Conservation (phyloP, 805 yeast species). For the Ogataea naganishii region DNA sequence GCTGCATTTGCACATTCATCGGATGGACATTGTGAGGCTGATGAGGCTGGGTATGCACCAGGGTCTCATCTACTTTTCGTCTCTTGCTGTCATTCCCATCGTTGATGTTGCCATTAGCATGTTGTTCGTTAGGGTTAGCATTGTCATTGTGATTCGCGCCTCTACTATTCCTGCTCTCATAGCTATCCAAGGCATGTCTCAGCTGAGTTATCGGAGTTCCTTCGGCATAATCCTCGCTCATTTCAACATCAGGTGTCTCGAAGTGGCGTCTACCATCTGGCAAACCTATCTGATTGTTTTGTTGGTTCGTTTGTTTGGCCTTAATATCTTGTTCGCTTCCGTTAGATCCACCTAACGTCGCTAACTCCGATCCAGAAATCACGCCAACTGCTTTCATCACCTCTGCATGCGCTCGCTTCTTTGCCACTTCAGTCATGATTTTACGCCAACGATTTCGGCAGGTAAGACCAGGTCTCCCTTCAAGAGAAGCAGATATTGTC, state of each 20-base stretch:
- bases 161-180: not conserved
- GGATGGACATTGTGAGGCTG: slow-evolving; percentile 2
- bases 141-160: not conserved
- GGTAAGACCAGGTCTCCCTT: slow-evolving; percentile 78
- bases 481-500: slow-evolving; percentile 60
- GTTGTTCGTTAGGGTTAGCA: not conserved
- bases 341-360: not conserved
- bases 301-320: no score
- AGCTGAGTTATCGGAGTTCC: slow-evolving; percentile 2
- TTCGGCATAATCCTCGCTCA: no score
- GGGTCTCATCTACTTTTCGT: not conserved
- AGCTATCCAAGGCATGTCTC: not conserved
- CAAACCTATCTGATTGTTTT: no score
- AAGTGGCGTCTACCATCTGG: no score
- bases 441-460: slow-evolving; percentile 93
- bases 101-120: not conserved
- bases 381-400: slow-evolving; percentile 54
- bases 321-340: slow-evolving; percentile 6
- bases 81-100: not conserved
- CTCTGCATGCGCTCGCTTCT: slow-evolving; percentile 50
- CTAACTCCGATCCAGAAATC: slow-evolving; percentile 5
- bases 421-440: slow-evolving; percentile 64
- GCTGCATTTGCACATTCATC: not conserved
- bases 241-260: no score
- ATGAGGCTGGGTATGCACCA: slow-evolving; percentile 2